Evolutionary conservation across 75 land plant genomes (phyloP), one percentile per base, ranked within the genome.

Genomic region (Sequoiadendron giganteum): DNA sequence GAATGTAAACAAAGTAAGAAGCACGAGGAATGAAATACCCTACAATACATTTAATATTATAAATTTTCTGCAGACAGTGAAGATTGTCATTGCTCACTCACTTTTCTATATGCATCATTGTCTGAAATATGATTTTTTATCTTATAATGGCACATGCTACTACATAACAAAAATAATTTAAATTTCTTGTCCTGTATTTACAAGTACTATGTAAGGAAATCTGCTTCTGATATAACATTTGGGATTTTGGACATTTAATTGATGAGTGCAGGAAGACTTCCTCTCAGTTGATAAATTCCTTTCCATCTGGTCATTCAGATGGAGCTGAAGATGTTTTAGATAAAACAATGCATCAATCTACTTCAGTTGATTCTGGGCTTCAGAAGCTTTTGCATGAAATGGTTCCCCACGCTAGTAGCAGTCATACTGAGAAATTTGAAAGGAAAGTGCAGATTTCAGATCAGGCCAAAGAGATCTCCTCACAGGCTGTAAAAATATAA

Each of bases 391-490:
- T 82, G 25, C 25, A 82, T 82, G 45, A 82, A 47, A 47, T n/a
- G 48, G 84, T 6, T 18, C 48, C 34, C 84, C 84, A 21, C n/a
- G 52, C 49, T 45, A n/a, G 28, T 28, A 47, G 30, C 47, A n/a
- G 1, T n/a, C 84, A 82, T 82, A 30, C 49, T 34, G 10, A 43
- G n/a, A 45, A 43, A 82, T 82, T 82, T 82, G 52, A 47, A 82
- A 82, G 52, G 52, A 82, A 82, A 47, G 84, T 42, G 10, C 48
- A 47, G 48, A 45, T 21, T 82, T 82, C 84, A 82, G 30, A 82
- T 82, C 84, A 81, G 52, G 25, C 40, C 28, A 82, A 82, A 25
- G 84, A 47, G 14, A 45, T 2, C 15, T 21, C 19, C 25, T 82
- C 42, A 82, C 49, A 28, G 48, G 52, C 32, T 21, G 52, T 47